Evolutionary conservation across 2,329 filamentous ascomycete genomes (phyloP).

Genomic region (Cercospora citrullina): DNA sequence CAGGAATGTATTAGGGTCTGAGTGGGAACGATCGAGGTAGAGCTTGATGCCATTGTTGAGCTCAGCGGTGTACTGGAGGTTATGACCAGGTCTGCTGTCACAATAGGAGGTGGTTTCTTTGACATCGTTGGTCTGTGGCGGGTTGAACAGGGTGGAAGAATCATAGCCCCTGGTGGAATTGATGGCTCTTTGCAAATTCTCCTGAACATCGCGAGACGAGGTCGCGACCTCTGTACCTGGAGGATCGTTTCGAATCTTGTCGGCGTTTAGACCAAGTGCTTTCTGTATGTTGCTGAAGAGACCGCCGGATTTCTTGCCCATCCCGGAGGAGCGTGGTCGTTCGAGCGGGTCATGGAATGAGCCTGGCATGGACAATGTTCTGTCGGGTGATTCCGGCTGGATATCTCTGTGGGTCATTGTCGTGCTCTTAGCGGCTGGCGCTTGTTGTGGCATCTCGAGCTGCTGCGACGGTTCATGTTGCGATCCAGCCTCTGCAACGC

Average conservation of each 20-base stretch:
- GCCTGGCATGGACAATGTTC: slow-evolving; percentile 65
- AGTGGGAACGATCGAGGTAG: slow-evolving; percentile 62
- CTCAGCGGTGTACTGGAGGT: slow-evolving; percentile 70
- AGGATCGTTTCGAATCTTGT: slow-evolving; percentile 34
- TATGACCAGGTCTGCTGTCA: slow-evolving; percentile 71
- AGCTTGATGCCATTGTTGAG: slow-evolving; percentile 72
- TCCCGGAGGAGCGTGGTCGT: slow-evolving; percentile 23
- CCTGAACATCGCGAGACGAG: slow-evolving; percentile 55
- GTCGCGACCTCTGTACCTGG: slow-evolving; percentile 41
- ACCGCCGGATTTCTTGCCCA: slow-evolving; percentile 50
- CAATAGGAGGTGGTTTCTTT: slow-evolving; percentile 82
- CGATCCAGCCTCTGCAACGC: slow-evolving; percentile 42
- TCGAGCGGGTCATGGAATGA: slow-evolving; percentile 67
- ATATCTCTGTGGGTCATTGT: slow-evolving; percentile 1
- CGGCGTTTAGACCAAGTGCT: slow-evolving; percentile 48
- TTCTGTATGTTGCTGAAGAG: slow-evolving; percentile 69
- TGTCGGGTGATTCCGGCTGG: slow-evolving; percentile 34
- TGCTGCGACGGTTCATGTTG: slow-evolving; percentile 10
- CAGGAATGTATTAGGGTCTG: slow-evolving; percentile 59
- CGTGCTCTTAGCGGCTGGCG: slow-evolving; percentile 18
- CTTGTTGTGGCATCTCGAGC: slow-evolving; percentile 18
- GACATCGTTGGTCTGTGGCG: slow-evolving; percentile 69
- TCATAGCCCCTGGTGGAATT: slow-evolving; percentile 75
- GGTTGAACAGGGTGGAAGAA: slow-evolving; percentile 69
- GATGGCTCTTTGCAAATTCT: slow-evolving; percentile 76